Base-by-base conservation (phyloP, 2,329 filamentous ascomycete genomes). In the Nigrograna mackinnonii region DNA sequence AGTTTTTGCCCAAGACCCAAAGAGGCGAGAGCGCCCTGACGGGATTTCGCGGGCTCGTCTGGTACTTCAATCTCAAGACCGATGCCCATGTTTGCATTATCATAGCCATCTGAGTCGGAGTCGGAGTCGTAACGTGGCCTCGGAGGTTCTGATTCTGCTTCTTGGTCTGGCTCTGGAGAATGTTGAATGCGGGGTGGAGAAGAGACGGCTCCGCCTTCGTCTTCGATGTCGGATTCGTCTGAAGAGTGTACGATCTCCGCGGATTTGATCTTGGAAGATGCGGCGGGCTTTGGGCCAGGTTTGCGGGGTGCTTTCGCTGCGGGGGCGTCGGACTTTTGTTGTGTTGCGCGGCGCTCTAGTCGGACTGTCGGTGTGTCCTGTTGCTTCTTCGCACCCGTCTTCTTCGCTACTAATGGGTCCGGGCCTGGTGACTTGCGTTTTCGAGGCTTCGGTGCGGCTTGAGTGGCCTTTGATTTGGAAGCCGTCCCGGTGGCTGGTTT, bases 341-440 rank as follows among this genome's bases (percentile, higher is more conserved):
- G 54, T 38, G 52, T 55, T 12, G 67, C 68, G 17, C 58, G 56
- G 31, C 68, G 63, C 22, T 72, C 69, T 22, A 71, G 57, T 28
- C 62, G 59, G 24, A 71, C 66, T 2, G 54, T 42, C 6, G 64
- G 61, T 13, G 52, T 46, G 2, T 54, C 45, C 24, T 52, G 47
- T 11, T 49, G 14, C 43, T 66, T 66, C 43, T 59, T 65, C 1
- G 50, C 22, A 9, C 42, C 17, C 1, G 49, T 33, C 32, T 60
- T 57, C 28, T 41, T 45, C 2, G 41, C 22, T 7, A 55, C 34
- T 31, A 58, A 40, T 14, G 51, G 54, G 21, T 58, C 57, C 4
- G 51, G 38, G 2, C 57, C 47, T 3, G 50, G 52, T 3, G 51
- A 52, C 32, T 63, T 67, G 43, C 60, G 58, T 43, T 66, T 68